Percentiles rank a stretch among this genome's conserved stretches.
phyloP scores from a whole-genome alignment of 306 rosid species.

The Vicia sativa region DNA sequence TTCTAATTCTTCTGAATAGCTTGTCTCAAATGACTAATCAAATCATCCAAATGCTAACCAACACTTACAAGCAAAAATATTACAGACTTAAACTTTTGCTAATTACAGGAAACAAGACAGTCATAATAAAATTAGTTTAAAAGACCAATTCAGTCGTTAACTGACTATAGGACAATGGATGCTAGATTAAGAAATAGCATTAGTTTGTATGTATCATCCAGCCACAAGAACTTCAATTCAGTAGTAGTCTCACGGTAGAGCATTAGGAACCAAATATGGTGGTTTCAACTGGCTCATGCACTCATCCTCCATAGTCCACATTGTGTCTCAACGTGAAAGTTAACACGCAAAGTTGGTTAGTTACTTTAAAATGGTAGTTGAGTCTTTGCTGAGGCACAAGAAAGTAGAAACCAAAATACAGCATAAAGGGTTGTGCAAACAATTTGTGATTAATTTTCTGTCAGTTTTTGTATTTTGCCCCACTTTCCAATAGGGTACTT shows the following conservation, averaged over 20 bases:
- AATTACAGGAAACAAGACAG: slow-evolving; percentile 22
- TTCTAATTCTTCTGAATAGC: slow-evolving; percentile 21
- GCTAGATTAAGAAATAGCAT: slow-evolving; percentile 7
- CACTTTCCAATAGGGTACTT: slow-evolving; percentile 9
- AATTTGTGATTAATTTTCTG: background rate
- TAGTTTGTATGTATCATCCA: slow-evolving; percentile 14
- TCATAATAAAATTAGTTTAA: slow-evolving; percentile 21
- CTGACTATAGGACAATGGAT: slow-evolving; percentile 17
- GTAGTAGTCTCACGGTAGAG: slow-evolving; percentile 14
- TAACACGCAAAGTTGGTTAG: background rate
- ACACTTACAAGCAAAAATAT: slow-evolving; percentile 21
- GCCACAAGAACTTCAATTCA: slow-evolving; percentile 1
- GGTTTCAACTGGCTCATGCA: slow-evolving; percentile 9
- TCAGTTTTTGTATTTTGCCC: background rate
- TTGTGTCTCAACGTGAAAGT: slow-evolving; percentile 3
- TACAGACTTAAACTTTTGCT: slow-evolving; percentile 13
- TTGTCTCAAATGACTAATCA: slow-evolving; percentile 33
- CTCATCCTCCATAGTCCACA: slow-evolving; percentile 15
- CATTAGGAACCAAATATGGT: background rate
- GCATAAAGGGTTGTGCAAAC: slow-evolving; percentile 1
- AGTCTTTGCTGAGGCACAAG: background rate
- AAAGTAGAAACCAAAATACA: slow-evolving; percentile 23
- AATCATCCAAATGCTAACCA: slow-evolving; percentile 30
- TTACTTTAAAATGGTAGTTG: background rate
- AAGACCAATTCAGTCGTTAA: slow-evolving; percentile 25